Base-by-base conservation (phyloP, 441 rosid genomes). In the Oxalis stricta region DNA sequence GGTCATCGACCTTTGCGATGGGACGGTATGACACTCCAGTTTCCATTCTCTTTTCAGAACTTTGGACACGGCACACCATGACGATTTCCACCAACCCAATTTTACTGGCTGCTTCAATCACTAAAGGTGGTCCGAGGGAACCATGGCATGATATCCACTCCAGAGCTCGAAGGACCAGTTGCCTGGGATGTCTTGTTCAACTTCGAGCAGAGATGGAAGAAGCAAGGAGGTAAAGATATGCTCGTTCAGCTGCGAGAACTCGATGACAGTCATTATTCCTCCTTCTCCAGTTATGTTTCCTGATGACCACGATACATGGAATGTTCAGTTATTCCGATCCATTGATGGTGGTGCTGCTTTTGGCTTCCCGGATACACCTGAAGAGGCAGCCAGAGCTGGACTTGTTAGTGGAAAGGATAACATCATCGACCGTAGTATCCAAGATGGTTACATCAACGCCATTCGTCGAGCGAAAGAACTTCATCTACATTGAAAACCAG, bases 81-180 rank as follows among this genome's bases (percentile, higher is more conserved):
- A 89, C 59, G 98, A 89, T 69, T 89, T 89, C 69, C 96, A 89
- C 68, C 98, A 89, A 56, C 98, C 98, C 12, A 89, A 89, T 75
- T 89, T 80, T 53, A 18, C 71, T 1, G 96, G 74, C n/a, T 41
- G 86, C 75, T 56, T 44, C 79, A 28, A 85, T 89, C 39, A 70
- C 76, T 53, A 89, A 89, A 63, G 98, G 98, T 41, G 98, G 98
- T 45, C 98, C 98, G 14, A 76, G 98, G 70, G 98, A 89, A 65
- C 98, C 98, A 9, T 89, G 98, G 98, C 98, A 91, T 43, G 98
- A 86, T 38, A 86, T 86, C 50, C 98, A 91, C 70, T 91, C 89
- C 39, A 78, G 83, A n/a, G 44, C 91, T 91, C 14, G 98, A 91
- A 72, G 98, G 98, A 56, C 94, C 96, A 10, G 56, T 89, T 46